Percentiles rank a stretch among this genome's conserved stretches.
Conservation (phyloP, 2,329 filamentous ascomycete species). For the Tetracladium maxilliforme region DNA sequence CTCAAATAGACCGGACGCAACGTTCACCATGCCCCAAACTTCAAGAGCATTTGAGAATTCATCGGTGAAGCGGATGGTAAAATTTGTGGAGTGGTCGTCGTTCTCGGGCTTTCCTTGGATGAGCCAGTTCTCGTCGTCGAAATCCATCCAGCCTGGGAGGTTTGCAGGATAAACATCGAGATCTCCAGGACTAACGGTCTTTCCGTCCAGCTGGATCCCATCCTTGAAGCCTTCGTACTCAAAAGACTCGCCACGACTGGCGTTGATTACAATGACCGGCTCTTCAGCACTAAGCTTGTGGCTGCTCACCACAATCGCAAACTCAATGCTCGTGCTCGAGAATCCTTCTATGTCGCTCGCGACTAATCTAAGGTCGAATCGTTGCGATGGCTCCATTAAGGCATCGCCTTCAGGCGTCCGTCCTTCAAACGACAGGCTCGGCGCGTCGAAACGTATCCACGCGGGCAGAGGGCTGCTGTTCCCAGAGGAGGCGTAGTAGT, state of each 20-base stretch:
- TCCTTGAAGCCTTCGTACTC: conserved; percentile 33
- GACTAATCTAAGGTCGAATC: conserved; percentile 57
- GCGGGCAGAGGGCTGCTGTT: conserved; percentile 74
- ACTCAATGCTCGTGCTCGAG: conserved; percentile 46
- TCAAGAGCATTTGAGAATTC: background rate
- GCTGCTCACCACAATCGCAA: conserved; percentile 57
- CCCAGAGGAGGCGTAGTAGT: conserved; percentile 64
- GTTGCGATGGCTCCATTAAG: conserved; percentile 52
- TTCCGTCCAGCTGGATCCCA: conserved; percentile 42
- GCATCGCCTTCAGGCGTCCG: conserved; percentile 50
- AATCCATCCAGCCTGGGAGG: conserved; percentile 53
- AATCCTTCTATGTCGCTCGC: conserved; percentile 74
- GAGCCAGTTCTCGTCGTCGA: conserved; percentile 37
- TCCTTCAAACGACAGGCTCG: conserved; percentile 53
- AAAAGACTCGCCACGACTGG: conserved; percentile 34
- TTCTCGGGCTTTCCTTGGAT: conserved; percentile 7
- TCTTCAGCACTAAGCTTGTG: conserved; percentile 54
- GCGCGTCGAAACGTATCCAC: conserved; percentile 64
- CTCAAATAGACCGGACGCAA: background rate
- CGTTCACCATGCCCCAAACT: background rate
- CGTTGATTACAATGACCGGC: conserved; percentile 38
- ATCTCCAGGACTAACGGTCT: conserved; percentile 28
- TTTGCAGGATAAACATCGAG: conserved; percentile 35
- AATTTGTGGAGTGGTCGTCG: conserved; percentile 8
- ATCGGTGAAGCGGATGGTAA: too few relatives aligned